Evolutionary conservation across 768 basidiomycete genomes (phyloP).

Genomic region (Trametes meyenii): DNA sequence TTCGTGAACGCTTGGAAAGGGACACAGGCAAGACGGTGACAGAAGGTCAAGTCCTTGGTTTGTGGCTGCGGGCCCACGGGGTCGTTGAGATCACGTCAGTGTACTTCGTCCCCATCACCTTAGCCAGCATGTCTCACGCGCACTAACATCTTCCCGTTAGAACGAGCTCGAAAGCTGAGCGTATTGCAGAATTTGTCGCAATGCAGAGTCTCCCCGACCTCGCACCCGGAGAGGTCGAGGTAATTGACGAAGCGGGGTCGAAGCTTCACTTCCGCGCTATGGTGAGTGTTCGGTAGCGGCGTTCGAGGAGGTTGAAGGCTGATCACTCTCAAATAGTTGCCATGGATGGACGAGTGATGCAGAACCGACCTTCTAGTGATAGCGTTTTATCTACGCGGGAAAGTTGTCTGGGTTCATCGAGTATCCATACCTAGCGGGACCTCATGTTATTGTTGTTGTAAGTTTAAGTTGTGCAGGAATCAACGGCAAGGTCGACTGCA

Average conservation of each 20-base stretch:
- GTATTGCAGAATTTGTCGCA: constrained; percentile 51
- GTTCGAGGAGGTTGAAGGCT: too few species aligned
- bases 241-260: constrained; percentile 34
- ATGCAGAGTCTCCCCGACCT: constrained; percentile 44
- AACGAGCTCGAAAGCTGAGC: constrained; percentile 44
- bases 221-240: constrained; percentile 31
- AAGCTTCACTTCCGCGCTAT: constrained; percentile 35
- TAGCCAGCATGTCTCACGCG: background rate
- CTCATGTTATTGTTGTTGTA: too few species aligned
- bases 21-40: constrained; percentile 30
- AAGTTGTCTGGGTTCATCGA: too few species aligned
- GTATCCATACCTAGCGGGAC: too few species aligned
- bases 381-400: too few species aligned
- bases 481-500: too few species aligned
- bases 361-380: too few species aligned
- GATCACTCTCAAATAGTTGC: too few species aligned
- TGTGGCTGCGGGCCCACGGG: constrained; percentile 38
- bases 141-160: constrained; percentile 25
- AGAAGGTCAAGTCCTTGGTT: constrained; percentile 33
- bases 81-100: constrained; percentile 37
- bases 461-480: background rate
- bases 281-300: constrained; percentile 19
- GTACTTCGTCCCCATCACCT: background rate
- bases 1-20: constrained; percentile 32
- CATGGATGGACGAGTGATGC: too few species aligned